Base-by-base conservation (phyloP, 2,329 filamentous ascomycete genomes). In the Fusarium sp. region DNA sequence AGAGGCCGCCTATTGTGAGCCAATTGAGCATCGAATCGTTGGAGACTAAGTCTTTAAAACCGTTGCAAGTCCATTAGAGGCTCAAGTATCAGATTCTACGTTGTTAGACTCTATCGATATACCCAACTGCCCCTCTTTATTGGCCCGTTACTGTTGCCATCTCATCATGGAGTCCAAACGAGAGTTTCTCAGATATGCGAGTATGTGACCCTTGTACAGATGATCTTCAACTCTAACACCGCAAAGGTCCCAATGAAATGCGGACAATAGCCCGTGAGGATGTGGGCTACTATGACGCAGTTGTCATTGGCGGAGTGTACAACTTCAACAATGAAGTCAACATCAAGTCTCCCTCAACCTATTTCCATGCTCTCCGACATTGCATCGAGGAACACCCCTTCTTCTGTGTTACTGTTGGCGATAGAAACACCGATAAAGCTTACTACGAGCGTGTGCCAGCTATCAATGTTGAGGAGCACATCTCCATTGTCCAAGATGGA, bases 191-290 rank as follows among this genome's bases (percentile, higher is more conserved):
- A 51, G 70, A 37, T 66, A 55, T 12, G 70, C 70, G 12, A 72
- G 70, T 69, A 46, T 40, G 70, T 50, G 25, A 21, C 25, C 21
- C 28, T n/a, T 4, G 27, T 13, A 21, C 3, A 18, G 14, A 21
- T 9, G 3, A 13, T 13, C 4, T n/a, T 7, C 4, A 40, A 16
- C 18, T 27, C 45, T 57, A 28, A 50, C 55, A 21, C 7, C 30
- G 8, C 12, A 16, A 7, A 74, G 72, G 71, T 12, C 72, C 72
- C 1, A 74, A 71, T 60, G 72, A 74, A 25, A 69, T 66, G 66
- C 66, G 72, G 5, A 67, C 68, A 10, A 62, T 74, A 41, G 63
- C 55, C 21, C 72, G 72, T 12, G 72, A 74, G 25, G 63, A 73
- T 50, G 32, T 57, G 4, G 72, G 72, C 8, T 67, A 71, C 23